Evolutionary conservation across 768 basidiomycete species (phyloP), one percentile per base, ranked within the genome.

Genomic region (Boletus rubropictus): DNA sequence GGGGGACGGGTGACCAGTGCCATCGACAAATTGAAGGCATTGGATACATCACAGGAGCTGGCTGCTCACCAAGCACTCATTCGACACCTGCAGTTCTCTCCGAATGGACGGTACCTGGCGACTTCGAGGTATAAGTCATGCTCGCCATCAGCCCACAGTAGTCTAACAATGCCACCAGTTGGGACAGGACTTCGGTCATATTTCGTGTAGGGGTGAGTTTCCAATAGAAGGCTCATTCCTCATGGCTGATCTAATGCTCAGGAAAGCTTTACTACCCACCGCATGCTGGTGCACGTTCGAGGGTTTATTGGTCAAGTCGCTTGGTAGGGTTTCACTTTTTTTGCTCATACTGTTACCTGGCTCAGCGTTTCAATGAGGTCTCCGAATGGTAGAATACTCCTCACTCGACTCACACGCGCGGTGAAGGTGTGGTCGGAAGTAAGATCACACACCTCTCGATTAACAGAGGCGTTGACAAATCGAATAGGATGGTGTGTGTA

Each of bases 251-350:
- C 12, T 41, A 15, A 20, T 31, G 21, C 47, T 42, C 50, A 77
- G 76, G 72, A 74, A 32, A 61, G 63, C 14, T 64, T 75, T 40
- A 65, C 67, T 10, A 63, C 64, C n/a, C 74, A 77, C 51, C 70
- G 77, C 42, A 68, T 72, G 29, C 67, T 78, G 2, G 76, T 74
- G 11, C 78, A 78, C 47, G 74, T 75, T 22, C 67, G 69, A 38
- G 77, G 74, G 25, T 80, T 79, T 59, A 71, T 78, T 50, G 72
- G 72, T 29, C 77, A 79, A 56, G 77, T 79, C 17, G 77, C 76
- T 5, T 79, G 77, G 75, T 75, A 59, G 34, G 49, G 17, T 44
- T 5, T 31, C 17, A 5, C 31, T 43, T 35, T 33, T 40, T 33
- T 45, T 1, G n/a, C 17, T 29, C 39, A 29, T 27, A n/a, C 36